A percentile compares a stretch with the other conserved stretches of the same genome.
Conservation (phyloP, 2,329 filamentous ascomycete species). For the Xylaria sp. region DNA sequence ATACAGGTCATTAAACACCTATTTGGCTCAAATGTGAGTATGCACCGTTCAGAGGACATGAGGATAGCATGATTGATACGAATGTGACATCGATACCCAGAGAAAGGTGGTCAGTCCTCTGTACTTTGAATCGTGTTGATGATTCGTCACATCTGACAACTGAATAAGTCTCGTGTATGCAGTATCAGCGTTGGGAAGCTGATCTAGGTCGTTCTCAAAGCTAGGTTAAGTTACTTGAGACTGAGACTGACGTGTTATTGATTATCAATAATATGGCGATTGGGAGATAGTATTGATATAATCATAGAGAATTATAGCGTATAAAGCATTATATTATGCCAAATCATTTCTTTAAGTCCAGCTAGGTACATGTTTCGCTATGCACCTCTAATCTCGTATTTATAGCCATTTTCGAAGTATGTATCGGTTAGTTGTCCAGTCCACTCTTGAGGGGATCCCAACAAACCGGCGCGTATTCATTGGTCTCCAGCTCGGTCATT, state of each 20-base stretch:
- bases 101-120: conserved; percentile 45
- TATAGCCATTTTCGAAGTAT: not conserved
- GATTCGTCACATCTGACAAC: not conserved
- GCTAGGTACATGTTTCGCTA: not conserved
- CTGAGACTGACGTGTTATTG: conserved; percentile 46
- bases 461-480: conserved; percentile 63
- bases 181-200: conserved; percentile 54
- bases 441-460: conserved; percentile 65
- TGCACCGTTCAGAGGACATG: too few relatives aligned
- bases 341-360: too few relatives aligned
- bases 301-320: too few relatives aligned
- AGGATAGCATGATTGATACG: not conserved
- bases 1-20: conserved; percentile 46
- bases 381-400: conserved; percentile 1
- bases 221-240: conserved; percentile 20
- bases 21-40: conserved; percentile 48
- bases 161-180: conserved; percentile 36
- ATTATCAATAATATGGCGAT: conserved; percentile 33
- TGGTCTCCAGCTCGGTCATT: conserved; percentile 59
- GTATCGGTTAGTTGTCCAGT: conserved; percentile 53
- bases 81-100: conserved; percentile 38
- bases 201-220: conserved; percentile 51
- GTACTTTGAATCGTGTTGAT: not conserved
- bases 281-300: not conserved
- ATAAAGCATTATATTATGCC: not conserved